phyloP scores from a whole-genome alignment of 352 stramenopile species.

The Globisporangium camurandrum region DNA sequence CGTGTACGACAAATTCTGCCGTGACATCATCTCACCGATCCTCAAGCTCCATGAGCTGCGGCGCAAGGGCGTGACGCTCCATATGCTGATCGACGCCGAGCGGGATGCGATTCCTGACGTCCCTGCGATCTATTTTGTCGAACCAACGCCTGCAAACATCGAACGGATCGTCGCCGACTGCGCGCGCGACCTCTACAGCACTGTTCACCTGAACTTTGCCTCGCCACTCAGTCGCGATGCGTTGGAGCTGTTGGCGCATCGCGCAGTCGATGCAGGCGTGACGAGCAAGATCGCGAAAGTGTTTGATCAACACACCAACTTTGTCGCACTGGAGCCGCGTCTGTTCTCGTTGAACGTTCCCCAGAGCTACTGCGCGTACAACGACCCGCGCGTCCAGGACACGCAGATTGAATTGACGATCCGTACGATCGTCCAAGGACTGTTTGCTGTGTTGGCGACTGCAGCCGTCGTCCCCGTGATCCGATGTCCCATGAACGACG shows the following conservation, averaged over 20 bases:
- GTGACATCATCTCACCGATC: conserved; percentile 97
- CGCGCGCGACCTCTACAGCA: conserved; percentile 88
- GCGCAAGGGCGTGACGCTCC: conserved; percentile 95
- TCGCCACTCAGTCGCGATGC: conserved; percentile 82
- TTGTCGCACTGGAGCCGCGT: conserved; percentile 92
- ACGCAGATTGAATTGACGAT: conserved; percentile 77
- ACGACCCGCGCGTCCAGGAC: conserved; percentile 80
- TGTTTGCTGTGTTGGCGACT: conserved; percentile 94
- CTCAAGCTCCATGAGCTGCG: conserved; percentile 96
- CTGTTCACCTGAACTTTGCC: conserved; percentile 93
- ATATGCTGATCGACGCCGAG: conserved; percentile 93
- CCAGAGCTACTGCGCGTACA: conserved; percentile 92
- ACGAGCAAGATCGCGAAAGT: conserved; percentile 91
- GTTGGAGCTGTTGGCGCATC: conserved; percentile 82
- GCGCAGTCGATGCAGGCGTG: conserved; percentile 66
- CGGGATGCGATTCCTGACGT: conserved; percentile 96
- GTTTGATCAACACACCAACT: conserved; percentile 97
- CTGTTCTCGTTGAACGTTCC: conserved; percentile 93
- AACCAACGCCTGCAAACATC: conserved; percentile 93
- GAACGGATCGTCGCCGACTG: conserved; percentile 93
- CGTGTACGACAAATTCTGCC: conserved; percentile 95
- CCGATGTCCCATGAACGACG: conserved; percentile 89
- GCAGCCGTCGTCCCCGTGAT: conserved; percentile 93
- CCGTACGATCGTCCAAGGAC: conserved; percentile 50
- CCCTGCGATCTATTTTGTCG: conserved; percentile 96